phyloP scores from a whole-genome alignment of 495 filamentous ascomycete genomes.

The Aspergillus saccharolyticus region DNA sequence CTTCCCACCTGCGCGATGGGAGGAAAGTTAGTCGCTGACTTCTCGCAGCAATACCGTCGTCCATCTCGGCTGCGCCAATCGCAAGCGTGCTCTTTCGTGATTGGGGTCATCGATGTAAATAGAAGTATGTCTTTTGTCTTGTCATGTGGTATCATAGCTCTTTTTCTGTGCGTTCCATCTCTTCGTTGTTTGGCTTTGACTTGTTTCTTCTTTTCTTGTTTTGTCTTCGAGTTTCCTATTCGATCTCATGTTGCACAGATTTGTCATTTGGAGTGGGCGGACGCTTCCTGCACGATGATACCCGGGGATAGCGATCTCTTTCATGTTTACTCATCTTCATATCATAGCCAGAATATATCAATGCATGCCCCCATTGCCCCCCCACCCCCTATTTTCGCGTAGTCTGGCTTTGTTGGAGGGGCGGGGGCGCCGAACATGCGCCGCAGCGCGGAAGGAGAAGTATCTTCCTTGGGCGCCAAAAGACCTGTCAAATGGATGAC shows the following conservation, averaged over 20 bases:
- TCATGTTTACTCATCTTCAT: not conserved
- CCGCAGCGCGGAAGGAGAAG: too few relatives aligned
- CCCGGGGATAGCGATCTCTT: constrained; percentile 30
- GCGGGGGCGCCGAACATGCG: too few relatives aligned
- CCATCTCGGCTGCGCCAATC: constrained; percentile 74
- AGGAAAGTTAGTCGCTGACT: constrained; percentile 15
- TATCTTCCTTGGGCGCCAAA: not conserved
- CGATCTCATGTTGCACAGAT: constrained; percentile 8
- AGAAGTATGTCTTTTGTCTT: constrained; percentile 9
- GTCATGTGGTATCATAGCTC: constrained; percentile 11
- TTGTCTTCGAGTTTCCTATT: constrained; percentile 7
- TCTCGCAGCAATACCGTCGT: constrained; percentile 57
- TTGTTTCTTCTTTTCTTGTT: constrained; percentile 8
- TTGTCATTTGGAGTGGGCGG: constrained; percentile 17
- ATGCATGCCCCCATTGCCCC: constrained; percentile 6
- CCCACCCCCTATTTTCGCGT: too few relatives aligned
- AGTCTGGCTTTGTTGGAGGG: too few relatives aligned
- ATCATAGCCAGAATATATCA: constrained; percentile 3
- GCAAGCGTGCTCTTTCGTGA: constrained; percentile 26
- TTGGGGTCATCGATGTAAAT: constrained; percentile 18
- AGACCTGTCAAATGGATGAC: too few relatives aligned
- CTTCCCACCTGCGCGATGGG: not conserved
- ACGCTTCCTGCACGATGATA: constrained; percentile 35
- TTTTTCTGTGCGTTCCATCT: constrained; percentile 12
- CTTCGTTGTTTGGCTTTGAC: constrained; percentile 16